These are phyloP conservation scores for Diversispora epigaea DNA, from an alignment of 192 early-diverging fungal genomes.

Conservation along the genomic window DNA sequence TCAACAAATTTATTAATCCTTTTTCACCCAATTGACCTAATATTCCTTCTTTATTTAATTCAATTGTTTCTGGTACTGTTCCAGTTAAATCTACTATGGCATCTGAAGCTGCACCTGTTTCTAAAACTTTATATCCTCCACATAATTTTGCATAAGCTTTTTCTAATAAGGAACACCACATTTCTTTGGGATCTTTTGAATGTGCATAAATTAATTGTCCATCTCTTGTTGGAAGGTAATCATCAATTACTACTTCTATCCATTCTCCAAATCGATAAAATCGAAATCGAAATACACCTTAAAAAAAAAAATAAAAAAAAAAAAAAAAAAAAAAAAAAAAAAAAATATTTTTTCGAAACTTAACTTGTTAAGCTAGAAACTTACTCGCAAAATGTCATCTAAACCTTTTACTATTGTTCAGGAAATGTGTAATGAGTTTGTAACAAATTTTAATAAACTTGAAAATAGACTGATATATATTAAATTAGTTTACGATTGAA, in stretches of 20 bases:
- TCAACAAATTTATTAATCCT: constrained; percentile 34
- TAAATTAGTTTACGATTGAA: no score
- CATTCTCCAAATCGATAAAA: constrained; percentile 52
- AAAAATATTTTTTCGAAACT: no score
- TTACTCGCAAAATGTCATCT: no score
- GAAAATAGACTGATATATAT: no score
- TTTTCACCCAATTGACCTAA: constrained; percentile 34
- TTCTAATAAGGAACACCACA: constrained; percentile 52
- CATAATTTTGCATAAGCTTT: constrained; percentile 55
- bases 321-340: neutral
- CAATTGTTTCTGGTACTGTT: constrained; percentile 46
- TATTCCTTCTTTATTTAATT: constrained; percentile 18
- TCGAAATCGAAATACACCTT: constrained; percentile 49
- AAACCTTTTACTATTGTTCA: no score
- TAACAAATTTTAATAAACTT: no score
- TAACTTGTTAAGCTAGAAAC: no score
- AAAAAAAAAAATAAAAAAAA: neutral
- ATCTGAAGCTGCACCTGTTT: constrained; percentile 34
- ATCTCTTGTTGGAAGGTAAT: constrained; percentile 43
- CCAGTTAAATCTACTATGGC: constrained; percentile 48
- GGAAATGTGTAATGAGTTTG: no score
- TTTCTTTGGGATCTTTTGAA: constrained; percentile 46
- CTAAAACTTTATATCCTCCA: constrained; percentile 43
- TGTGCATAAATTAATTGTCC: constrained; percentile 45
- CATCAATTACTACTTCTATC: constrained; percentile 55